Conservation (phyloP, 2,329 filamentous ascomycete species). For the Fusarium devonianum region DNA sequence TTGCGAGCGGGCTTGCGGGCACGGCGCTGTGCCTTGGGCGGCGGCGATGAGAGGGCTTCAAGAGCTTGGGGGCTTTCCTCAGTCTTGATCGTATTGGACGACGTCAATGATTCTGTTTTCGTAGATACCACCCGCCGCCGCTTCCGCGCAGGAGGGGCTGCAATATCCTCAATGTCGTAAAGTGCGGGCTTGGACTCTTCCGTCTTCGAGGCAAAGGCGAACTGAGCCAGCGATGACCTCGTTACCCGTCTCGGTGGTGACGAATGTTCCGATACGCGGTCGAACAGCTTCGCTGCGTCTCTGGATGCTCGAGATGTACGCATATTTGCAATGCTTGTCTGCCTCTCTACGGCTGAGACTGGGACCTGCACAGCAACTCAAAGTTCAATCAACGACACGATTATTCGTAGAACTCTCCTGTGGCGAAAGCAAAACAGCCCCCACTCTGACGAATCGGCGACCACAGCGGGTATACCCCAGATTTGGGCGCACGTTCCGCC, state of each 20-base stretch:
- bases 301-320: slow-evolving; percentile 64
- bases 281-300: slow-evolving; percentile 65
- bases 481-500: slow-evolving; percentile 13
- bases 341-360: too few species aligned
- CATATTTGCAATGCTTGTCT: slow-evolving; percentile 49
- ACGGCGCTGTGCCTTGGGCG: slow-evolving; percentile 40
- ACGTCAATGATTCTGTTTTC: slow-evolving; percentile 20
- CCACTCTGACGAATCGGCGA: slow-evolving; percentile 19
- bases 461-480: slow-evolving; percentile 22
- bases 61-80: slow-evolving; percentile 46
- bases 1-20: slow-evolving; percentile 58
- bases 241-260: slow-evolving; percentile 55
- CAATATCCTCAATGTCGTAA: slow-evolving; percentile 65
- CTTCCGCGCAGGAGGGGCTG: slow-evolving; percentile 46
- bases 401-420: slow-evolving; percentile 15
- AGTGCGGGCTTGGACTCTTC: slow-evolving; percentile 34
- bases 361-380: background rate
- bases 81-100: slow-evolving; percentile 47
- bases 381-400: slow-evolving; percentile 13
- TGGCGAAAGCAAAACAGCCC: slow-evolving; percentile 15
- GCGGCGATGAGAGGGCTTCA: slow-evolving; percentile 35
- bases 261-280: slow-evolving; percentile 41
- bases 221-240: slow-evolving; percentile 57
- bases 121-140: slow-evolving; percentile 39
- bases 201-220: slow-evolving; percentile 48